A percentile compares a stretch with the other conserved stretches of the same genome.
Evolutionary conservation across 116 monocot species (phyloP).

Genomic region (Zostera marina): DNA sequence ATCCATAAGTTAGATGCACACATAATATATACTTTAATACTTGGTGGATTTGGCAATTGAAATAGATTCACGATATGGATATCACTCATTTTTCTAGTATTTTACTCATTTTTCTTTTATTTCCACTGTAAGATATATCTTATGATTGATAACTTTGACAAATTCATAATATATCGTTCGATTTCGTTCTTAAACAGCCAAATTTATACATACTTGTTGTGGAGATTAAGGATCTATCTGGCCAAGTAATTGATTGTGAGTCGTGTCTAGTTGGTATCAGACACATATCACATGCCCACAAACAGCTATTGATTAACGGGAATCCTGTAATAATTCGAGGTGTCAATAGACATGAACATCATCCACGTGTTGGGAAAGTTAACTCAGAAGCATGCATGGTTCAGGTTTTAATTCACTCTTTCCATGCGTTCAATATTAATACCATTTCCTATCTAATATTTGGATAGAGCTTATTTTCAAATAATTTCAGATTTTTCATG

Average conservation of each 20-base stretch:
- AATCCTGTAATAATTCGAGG: slow-evolving; percentile 75
- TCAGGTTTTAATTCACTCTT: slow-evolving; percentile 38
- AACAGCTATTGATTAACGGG: slow-evolving; percentile 89
- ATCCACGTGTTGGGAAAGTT: slow-evolving; percentile 82
- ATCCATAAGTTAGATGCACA: no score
- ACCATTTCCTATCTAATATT: background rate
- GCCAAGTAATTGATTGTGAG: slow-evolving; percentile 83
- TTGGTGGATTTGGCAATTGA: no score
- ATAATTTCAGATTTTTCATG: background rate
- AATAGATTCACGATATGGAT: no score
- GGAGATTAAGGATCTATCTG: slow-evolving; percentile 61
- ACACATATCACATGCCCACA: slow-evolving; percentile 53
- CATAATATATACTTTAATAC: no score
- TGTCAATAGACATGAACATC: slow-evolving; percentile 97
- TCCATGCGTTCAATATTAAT: background rate
- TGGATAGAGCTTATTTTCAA: background rate
- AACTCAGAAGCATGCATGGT: slow-evolving; percentile 95
- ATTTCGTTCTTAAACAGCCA: slow-evolving; percentile 38
- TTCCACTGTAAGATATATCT: no score
- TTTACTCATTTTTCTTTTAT: no score
- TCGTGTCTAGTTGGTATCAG: slow-evolving; percentile 95
- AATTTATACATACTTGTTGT: slow-evolving; percentile 91
- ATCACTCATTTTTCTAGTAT: no score
- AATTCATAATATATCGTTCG: background rate
- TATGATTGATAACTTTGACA: no score